Base-by-base conservation (phyloP, 2,329 filamentous ascomycete genomes). In the Colletotrichum coccodes region DNA sequence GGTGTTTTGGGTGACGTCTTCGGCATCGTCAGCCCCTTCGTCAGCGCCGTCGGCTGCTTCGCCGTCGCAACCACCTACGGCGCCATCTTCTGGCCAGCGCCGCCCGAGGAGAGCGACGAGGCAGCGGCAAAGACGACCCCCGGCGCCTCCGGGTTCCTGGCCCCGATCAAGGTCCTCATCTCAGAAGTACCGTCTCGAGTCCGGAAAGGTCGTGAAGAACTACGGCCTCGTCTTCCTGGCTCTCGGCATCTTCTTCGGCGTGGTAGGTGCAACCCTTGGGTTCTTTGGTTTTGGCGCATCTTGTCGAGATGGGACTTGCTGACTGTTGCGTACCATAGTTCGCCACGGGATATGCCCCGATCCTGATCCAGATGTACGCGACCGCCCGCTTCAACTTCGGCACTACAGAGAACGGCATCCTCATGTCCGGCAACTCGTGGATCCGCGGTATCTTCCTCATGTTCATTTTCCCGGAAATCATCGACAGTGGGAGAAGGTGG, bases 271-370 rank as follows among this genome's bases (percentile, higher is more conserved):
- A 16, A 6, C 4, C 6, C 21, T 61, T 14, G 49, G 23, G n/a
- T 56, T 68, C 9, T 72, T 36, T 21, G n/a, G 21, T 14, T 18
- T 7, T 21, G 3, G 4, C 3, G 3, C 23, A 40, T 34, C 2
- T 38, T 63, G 26, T 62, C 4, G 23, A 6, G 4, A 21, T 8
- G 30, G n/a, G 23, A 16, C 42, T 49, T 30, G 34, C 58, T 61
- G n/a, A 61, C 46, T 4, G 23, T 60, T 32, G 70, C 23, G 16
- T 12, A 7, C 21, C 30, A 61, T 23, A 50, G 23, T 68, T 30
- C 2, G 90, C 91, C 0, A 92, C 91, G 0, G 90, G 89, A 2
- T 93, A 92, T 64, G 90, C 91, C 0, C 88, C 89, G 0, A 82
- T 88, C 0, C 79, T 93, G 0, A 83, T 89, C 36, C 87, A 89